Conservation (phyloP, 306 rosid species). For the Herpetospermum pedunculosum region DNA sequence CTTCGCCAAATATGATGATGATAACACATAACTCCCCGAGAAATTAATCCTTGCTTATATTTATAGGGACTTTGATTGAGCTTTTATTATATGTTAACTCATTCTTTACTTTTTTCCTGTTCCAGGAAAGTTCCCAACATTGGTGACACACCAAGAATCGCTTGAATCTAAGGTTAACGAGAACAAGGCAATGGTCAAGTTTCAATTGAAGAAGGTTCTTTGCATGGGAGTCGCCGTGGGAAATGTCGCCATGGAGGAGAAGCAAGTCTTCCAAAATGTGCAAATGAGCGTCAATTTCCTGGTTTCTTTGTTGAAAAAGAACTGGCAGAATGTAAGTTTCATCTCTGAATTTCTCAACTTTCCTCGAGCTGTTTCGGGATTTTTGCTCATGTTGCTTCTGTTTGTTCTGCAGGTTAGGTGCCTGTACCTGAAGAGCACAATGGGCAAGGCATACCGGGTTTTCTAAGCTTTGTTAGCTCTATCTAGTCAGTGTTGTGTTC, state of each 20-base stretch:
- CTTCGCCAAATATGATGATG: background rate
- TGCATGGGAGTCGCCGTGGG: slow-evolving; percentile 94
- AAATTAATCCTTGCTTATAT: background rate
- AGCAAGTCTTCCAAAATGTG: slow-evolving; percentile 76
- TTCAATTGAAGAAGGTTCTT: slow-evolving; percentile 80
- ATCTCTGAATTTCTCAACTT: no score
- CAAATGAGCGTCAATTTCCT: slow-evolving; percentile 79
- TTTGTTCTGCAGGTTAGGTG: slow-evolving; percentile 21
- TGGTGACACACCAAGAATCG: slow-evolving; percentile 77
- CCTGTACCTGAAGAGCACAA: slow-evolving; percentile 26
- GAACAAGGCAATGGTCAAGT: slow-evolving; percentile 74
- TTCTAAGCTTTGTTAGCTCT: slow-evolving; percentile 6
- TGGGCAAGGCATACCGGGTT: slow-evolving; percentile 28
- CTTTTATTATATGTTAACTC: background rate
- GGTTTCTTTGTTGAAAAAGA: slow-evolving; percentile 70
- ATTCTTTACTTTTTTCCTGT: no score
- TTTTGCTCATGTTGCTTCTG: background rate
- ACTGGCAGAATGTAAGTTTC: slow-evolving; percentile 80
- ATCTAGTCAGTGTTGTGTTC: background rate
- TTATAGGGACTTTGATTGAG: no score
- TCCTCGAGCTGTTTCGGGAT: background rate
- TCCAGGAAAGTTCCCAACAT: slow-evolving; percentile 73
- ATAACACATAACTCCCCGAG: background rate
- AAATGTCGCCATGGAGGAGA: slow-evolving; percentile 77
- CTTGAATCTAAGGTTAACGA: slow-evolving; percentile 69